A percentile compares a stretch with the other conserved stretches of the same genome.
Conservation (phyloP, 2,329 filamentous ascomycete species). For the Nothopassalora personata region DNA sequence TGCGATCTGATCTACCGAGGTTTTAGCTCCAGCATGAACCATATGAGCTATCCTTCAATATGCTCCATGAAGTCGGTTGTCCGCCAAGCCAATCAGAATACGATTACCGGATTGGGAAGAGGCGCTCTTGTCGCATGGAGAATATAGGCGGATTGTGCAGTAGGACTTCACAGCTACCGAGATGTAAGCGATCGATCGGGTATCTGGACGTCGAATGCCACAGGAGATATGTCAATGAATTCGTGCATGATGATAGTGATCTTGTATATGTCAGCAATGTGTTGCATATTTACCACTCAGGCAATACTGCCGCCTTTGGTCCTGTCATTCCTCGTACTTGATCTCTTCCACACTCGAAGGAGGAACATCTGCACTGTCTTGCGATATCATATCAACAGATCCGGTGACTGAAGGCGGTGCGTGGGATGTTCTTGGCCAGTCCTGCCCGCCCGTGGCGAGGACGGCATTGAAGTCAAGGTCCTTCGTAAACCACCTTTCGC, state of each 20-base stretch:
- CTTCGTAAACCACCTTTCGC: slow-evolving; percentile 66
- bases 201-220: background rate
- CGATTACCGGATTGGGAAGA: background rate
- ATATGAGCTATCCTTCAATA: background rate
- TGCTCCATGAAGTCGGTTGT: background rate
- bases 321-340: background rate
- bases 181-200: background rate
- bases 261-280: background rate
- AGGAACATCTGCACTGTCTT: background rate
- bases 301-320: background rate
- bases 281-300: background rate
- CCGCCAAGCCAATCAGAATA: background rate
- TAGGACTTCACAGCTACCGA: background rate
- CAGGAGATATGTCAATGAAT: background rate
- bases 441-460: slow-evolving; percentile 53
- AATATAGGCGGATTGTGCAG: too few relatives aligned
- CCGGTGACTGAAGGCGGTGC: background rate
- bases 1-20: background rate
- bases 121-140: background rate
- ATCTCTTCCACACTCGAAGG: background rate
- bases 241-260: background rate
- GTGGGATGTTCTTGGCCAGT: slow-evolving; percentile 31
- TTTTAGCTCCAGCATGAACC: background rate
- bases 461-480: slow-evolving; percentile 57
- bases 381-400: background rate